Conservation (phyloP, 2,329 filamentous ascomycete genomes). For the Aspergillus aculeatinus region DNA sequence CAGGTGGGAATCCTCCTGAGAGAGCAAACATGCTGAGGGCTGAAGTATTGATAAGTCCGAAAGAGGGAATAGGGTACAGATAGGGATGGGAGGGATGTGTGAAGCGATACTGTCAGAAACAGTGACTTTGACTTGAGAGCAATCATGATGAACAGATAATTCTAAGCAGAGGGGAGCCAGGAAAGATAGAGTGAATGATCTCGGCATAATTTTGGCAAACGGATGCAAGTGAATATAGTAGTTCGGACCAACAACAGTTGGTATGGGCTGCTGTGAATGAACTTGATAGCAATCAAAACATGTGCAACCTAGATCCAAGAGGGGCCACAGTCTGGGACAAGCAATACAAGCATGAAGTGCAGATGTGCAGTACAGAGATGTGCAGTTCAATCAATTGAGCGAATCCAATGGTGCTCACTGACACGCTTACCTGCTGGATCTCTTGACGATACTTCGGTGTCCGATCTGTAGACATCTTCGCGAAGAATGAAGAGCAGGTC, state of each 20-base stretch:
- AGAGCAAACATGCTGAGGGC: background rate
- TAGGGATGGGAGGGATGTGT: background rate
- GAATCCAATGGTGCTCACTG: background rate
- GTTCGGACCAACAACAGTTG: background rate
- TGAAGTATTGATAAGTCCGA: background rate
- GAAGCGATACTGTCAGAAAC: background rate
- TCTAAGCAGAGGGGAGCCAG: background rate
- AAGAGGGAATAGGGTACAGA: background rate
- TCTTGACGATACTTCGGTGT: slow-evolving; percentile 91
- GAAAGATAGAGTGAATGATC: background rate
- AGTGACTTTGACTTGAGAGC: background rate
- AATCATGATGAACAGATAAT: background rate
- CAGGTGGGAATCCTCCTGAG: background rate
- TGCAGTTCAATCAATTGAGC: background rate
- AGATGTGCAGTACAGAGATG: background rate
- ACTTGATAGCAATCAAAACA: background rate
- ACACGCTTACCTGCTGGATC: slow-evolving; percentile 81
- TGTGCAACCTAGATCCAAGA: background rate
- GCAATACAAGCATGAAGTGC: too few relatives aligned
- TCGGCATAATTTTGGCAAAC: background rate
- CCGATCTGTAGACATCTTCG: slow-evolving; percentile 66
- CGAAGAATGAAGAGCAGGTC: background rate
- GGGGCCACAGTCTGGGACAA: background rate
- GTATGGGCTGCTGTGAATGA: background rate
- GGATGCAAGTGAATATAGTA: background rate